These are phyloP conservation scores for Teunomyces cretensis DNA, from an alignment of 805 yeast genomes.

Conservation along the genomic window DNA sequence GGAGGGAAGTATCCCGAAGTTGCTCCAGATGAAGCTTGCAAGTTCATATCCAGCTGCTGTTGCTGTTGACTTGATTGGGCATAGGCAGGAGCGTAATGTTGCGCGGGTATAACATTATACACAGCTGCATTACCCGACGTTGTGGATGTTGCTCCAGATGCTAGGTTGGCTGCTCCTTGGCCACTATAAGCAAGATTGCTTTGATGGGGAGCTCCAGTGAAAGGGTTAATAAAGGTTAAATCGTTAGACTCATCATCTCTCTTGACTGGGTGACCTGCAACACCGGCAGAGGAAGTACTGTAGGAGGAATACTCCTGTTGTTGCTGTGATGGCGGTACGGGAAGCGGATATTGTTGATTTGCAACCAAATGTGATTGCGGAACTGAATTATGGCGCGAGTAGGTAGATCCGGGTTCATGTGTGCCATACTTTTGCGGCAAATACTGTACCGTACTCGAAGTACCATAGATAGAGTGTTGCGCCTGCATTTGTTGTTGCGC, in stretches of 20 bases:
- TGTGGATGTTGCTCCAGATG: neutral
- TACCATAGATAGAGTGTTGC: neutral
- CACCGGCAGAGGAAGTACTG: neutral
- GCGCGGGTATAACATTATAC: slow-evolving; percentile 5
- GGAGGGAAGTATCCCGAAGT: slow-evolving; percentile 7
- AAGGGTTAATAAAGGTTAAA: slow-evolving; percentile 21
- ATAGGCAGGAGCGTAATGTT: slow-evolving; percentile 4
- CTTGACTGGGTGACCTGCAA: slow-evolving; percentile 5
- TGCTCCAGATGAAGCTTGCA: neutral
- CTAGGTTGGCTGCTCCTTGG: neutral
- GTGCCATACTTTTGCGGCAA: slow-evolving; percentile 4
- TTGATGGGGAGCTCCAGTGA: slow-evolving; percentile 14
- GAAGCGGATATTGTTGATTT: slow-evolving; percentile 8
- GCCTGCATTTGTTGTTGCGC: slow-evolving; percentile 7
- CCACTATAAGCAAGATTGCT: slow-evolving; percentile 3
- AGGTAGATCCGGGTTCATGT: neutral
- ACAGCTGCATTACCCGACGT: slow-evolving; percentile 1
- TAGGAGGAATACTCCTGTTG: slow-evolving; percentile 5
- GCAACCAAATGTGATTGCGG: slow-evolving; percentile 10
- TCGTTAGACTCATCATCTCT: slow-evolving; percentile 16
- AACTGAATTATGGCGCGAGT: slow-evolving; percentile 12
- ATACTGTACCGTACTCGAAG: slow-evolving; percentile 1
- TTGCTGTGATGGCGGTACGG: slow-evolving; percentile 3
- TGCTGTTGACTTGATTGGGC: slow-evolving; percentile 2
- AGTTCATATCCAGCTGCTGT: slow-evolving; percentile 4